A percentile compares a stretch with the other conserved stretches of the same genome.
Conservation (phyloP, 768 basidiomycete genomes). For the Calvatia gigantea region DNA sequence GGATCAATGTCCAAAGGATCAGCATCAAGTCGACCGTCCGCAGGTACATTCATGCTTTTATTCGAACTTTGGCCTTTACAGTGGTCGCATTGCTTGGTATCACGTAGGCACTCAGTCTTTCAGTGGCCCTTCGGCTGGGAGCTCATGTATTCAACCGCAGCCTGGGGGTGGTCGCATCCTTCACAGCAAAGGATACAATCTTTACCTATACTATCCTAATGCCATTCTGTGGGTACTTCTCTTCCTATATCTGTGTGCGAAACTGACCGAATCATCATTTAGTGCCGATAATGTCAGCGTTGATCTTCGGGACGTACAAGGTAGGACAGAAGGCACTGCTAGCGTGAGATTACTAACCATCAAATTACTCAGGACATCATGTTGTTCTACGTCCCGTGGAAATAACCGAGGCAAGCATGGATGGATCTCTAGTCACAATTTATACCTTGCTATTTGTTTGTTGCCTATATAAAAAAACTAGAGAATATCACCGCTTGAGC, state of each 20-base stretch:
- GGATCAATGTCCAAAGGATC: constrained; percentile 1
- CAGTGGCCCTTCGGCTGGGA: background rate
- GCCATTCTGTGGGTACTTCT: background rate
- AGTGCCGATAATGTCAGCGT: constrained; percentile 2
- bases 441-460: too few species aligned
- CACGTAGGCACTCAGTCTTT: background rate
- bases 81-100: background rate
- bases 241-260: background rate
- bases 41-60: constrained; percentile 6
- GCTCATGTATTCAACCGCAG: background rate
- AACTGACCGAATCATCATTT: background rate
- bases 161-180: background rate
- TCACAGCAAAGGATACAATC: background rate
- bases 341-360: background rate
- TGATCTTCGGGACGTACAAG: constrained; percentile 11
- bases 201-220: background rate
- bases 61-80: constrained; percentile 3
- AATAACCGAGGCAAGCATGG: background rate
- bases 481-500: too few species aligned
- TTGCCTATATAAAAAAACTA: too few species aligned
- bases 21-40: constrained; percentile 8
- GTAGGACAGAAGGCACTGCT: background rate
- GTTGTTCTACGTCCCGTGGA: constrained; percentile 7
- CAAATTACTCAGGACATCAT: constrained; percentile 5
- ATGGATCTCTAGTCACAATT: too few species aligned